Evolutionary conservation across 331 rosid genomes (phyloP), one percentile per base, ranked within the genome.

Genomic region (Malus hybrid): DNA sequence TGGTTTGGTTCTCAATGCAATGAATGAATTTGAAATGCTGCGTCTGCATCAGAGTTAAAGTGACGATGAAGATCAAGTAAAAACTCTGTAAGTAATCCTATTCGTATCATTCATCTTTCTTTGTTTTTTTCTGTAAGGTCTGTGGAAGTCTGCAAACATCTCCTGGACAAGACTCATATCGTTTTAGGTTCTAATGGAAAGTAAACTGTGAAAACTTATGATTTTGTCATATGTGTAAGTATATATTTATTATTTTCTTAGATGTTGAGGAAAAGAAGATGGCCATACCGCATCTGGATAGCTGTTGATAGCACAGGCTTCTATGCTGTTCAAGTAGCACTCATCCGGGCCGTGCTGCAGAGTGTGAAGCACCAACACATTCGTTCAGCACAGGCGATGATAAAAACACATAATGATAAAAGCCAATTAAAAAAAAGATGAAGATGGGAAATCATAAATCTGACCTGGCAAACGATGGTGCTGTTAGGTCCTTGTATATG

Each of bases 261-360:
- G 34, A 32, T 71, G 10, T 42, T 6, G 31, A 10, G 60, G 12
- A 4, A 54, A 31, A 18, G 19, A 52, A 31, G n/a, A n/a, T 31
- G 75, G 27, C 24, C 22, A 20, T 72, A 72, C 68, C 68, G 33
- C 39, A 28, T 72, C 76, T 72, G 85, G 79, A 79, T 83, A 80
- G 34, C 44, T 61, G 24, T 77, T 36, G 67, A 83, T 65, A 15
- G 82, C 87, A 69, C 78, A 80, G 68, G 87, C 83, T 75, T 83
- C 80, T 27, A 83, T 72, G 22, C 60, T 57, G 61, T 80, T 83
- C 27, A 52, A 70, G 80, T 56, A 77, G 81, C 80, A 83, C 44
- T 86, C 89, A n/a, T 42, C 64, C 5, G 76, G 39, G 28, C 82
- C 87, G 69, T 86, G 83, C 89, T 80, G 59, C 72, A 80, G 56